These are phyloP conservation scores for Phytopythium boreale DNA, from an alignment of 352 stramenopile species.

Conservation along the genomic window DNA sequence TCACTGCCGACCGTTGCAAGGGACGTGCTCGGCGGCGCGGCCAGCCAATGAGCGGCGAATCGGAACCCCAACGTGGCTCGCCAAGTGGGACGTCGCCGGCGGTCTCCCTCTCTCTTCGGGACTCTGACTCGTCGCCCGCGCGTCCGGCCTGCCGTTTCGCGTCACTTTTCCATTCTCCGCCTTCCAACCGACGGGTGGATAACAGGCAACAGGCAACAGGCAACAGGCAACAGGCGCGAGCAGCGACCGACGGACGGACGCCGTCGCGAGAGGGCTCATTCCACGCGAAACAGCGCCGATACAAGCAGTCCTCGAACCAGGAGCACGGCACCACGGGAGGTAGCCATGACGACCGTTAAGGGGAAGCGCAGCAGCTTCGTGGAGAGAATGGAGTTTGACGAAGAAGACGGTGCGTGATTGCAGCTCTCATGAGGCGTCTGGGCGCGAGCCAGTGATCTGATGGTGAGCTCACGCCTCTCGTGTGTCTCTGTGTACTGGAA, in stretches of 20 bases:
- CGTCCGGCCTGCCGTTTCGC: neutral
- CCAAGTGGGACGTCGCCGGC: neutral
- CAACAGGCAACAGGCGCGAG: no score
- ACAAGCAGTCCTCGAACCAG: no score
- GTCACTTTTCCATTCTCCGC: neutral
- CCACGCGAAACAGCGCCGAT: neutral
- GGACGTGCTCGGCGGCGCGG: no score
- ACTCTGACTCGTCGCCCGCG: neutral
- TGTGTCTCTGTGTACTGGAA: neutral
- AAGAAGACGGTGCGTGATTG: neutral
- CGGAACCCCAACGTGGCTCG: neutral
- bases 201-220: no score
- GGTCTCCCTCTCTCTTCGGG: neutral
- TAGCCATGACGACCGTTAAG: neutral
- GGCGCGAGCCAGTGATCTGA: no score
- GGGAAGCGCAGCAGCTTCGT: conserved; percentile 8
- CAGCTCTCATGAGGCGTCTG: no score
- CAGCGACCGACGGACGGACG: no score
- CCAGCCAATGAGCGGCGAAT: neutral
- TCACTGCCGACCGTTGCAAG: neutral
- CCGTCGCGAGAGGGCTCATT: neutral
- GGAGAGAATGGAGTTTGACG: conserved; percentile 10
- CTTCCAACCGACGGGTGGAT: neutral
- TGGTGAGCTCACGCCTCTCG: neutral
- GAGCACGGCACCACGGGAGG: no score